Evolutionary conservation across 441 rosid genomes (phyloP).

Genomic region (Aleurites moluccanus): DNA sequence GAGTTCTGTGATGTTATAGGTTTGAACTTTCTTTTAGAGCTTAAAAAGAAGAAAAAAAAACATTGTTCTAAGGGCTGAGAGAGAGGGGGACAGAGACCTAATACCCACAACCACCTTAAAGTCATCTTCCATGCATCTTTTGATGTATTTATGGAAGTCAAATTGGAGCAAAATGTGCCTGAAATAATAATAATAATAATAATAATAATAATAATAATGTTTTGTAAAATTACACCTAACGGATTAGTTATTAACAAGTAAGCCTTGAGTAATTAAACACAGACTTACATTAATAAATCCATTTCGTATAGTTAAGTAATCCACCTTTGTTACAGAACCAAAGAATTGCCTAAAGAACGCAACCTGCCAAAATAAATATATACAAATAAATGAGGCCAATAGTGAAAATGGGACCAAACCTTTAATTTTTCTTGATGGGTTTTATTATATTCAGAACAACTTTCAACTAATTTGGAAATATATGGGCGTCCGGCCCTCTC

Average conservation of each 20-base stretch:
- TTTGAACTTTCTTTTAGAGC: no score
- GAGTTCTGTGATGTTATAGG: no score
- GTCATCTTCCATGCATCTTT: slow-evolving; percentile 70
- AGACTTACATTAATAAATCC: slow-evolving; percentile 49
- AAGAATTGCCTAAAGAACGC: slow-evolving; percentile 67
- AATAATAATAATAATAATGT: no score
- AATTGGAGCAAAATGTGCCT: slow-evolving; percentile 66
- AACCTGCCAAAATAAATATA: slow-evolving; percentile 34
- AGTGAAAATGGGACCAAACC: neutral
- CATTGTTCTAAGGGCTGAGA: neutral
- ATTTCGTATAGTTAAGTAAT: slow-evolving; percentile 57
- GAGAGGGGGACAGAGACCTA: slow-evolving; percentile 33
- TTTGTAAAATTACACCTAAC: neutral
- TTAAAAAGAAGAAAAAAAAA: no score
- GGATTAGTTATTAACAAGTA: neutral
- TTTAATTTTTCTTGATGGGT: no score
- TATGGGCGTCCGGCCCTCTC: neutral
- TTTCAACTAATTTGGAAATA: neutral
- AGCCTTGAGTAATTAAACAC: neutral
- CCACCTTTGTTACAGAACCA: slow-evolving; percentile 58
- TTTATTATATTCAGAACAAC: neutral
- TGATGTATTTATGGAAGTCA: slow-evolving; percentile 63
- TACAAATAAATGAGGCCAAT: no score
- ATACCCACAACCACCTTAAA: slow-evolving; percentile 69
- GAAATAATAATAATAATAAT: no score